These are phyloP conservation scores for Aegilops bicornis DNA, from an alignment of 176 grass and related monocot species.

Conservation along the genomic window DNA sequence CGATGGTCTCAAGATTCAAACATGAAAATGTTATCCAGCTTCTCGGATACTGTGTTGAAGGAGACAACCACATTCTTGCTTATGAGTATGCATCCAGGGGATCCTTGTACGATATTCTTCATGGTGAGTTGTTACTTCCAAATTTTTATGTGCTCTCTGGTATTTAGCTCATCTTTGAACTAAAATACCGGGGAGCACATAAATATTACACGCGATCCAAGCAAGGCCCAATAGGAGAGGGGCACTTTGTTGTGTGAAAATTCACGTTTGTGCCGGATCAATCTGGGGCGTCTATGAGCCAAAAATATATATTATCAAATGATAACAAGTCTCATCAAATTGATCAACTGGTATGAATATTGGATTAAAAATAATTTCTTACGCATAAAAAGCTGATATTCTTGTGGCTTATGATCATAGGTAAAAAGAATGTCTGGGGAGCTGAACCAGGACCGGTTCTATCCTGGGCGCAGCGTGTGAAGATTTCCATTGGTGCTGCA, in stretches of 20 bases:
- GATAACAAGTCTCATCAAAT: not conserved
- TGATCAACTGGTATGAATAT: not conserved
- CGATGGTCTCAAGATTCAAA: constrained; percentile 60
- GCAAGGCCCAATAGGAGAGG: too few relatives aligned
- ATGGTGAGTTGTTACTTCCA: not conserved
- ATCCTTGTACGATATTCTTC: constrained; percentile 73
- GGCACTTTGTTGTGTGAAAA: not conserved
- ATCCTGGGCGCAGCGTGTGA: constrained; percentile 58
- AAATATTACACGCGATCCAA: too few relatives aligned
- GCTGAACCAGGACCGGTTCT: constrained; percentile 53
- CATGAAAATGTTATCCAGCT: constrained; percentile 69
- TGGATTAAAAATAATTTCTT: too few relatives aligned
- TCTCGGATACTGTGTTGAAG: constrained; percentile 59
- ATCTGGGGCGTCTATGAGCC: too few relatives aligned
- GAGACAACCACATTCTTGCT: constrained; percentile 55
- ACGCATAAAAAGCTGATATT: too few relatives aligned
- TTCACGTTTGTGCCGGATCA: not conserved
- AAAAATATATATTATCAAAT: not conserved
- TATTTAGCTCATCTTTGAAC: too few relatives aligned
- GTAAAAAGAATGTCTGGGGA: not conserved
- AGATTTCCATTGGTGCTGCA: constrained; percentile 54
- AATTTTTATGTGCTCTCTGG: too few relatives aligned
- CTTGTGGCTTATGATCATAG: too few relatives aligned
- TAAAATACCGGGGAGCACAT: too few relatives aligned
- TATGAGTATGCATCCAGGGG: constrained; percentile 67